phyloP scores from a whole-genome alignment of 2,329 filamentous ascomycete genomes.

The Apiospora hydei region DNA sequence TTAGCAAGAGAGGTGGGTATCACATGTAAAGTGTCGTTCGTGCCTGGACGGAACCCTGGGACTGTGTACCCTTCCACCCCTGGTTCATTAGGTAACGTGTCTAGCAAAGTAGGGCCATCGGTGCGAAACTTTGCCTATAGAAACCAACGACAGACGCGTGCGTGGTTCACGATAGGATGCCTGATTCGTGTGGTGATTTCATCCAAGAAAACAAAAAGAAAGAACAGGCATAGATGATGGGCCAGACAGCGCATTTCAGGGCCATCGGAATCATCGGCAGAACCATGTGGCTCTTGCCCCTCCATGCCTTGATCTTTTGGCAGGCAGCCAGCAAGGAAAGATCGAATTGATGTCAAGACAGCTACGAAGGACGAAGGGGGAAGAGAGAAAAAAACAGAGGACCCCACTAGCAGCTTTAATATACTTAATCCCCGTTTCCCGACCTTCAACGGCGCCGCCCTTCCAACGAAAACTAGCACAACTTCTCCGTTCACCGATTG shows the following conservation, averaged over 20 bases:
- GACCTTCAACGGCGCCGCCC: constrained; percentile 18
- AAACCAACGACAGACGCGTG: constrained; percentile 5
- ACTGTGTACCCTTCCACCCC: neutral
- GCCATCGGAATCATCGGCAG: neutral
- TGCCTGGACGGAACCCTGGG: constrained; percentile 2
- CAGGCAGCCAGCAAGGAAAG: neutral
- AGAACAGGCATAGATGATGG: neutral
- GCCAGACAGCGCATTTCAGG: neutral
- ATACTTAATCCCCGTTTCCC: constrained; percentile 18
- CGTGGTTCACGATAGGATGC: neutral
- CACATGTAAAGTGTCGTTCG: constrained; percentile 18
- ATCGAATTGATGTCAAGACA: neutral
- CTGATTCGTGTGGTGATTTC: constrained; percentile 11
- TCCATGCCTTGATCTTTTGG: neutral
- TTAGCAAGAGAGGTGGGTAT: neutral
- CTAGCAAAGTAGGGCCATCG: neutral
- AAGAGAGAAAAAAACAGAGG: neutral
- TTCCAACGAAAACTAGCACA: constrained; percentile 17
- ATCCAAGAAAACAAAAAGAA: constrained; percentile 7
- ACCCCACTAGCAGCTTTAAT: constrained; percentile 1
- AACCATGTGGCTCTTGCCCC: neutral
- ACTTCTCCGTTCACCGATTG: constrained; percentile 13
- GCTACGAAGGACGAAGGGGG: neutral
- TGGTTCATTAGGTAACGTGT: neutral
- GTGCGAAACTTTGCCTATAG: constrained; percentile 4